Evolutionary conservation across 1,284 basidiomycete genomes (phyloP).

Genomic region (Cutaneotrichosporon curvatum): DNA sequence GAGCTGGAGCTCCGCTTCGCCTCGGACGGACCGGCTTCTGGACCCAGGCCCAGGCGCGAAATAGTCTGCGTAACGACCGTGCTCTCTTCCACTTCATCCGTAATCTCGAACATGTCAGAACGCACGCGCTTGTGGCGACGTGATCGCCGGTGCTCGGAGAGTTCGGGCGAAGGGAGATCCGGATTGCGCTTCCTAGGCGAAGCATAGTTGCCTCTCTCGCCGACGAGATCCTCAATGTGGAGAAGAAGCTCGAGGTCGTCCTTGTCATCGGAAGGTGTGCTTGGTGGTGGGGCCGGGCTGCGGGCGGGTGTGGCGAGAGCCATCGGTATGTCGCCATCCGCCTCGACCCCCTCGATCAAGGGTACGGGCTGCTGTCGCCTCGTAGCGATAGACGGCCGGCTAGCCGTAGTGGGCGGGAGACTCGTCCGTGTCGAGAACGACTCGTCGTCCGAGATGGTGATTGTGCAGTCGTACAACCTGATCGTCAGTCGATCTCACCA

Average conservation of each 20-base stretch:
- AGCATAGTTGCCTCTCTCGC: conserved; percentile 9
- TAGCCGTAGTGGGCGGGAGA: no score
- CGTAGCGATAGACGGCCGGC: no score
- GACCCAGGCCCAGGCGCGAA: conserved; percentile 13
- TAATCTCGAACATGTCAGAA: conserved; percentile 46
- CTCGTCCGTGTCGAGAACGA: not conserved
- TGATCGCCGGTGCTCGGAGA: conserved; percentile 21
- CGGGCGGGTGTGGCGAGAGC: not conserved
- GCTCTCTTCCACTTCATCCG: conserved; percentile 44
- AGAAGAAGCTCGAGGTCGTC: conserved; percentile 26
- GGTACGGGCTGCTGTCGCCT: conserved; percentile 2
- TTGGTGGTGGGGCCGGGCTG: not conserved
- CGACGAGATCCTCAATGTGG: conserved; percentile 35
- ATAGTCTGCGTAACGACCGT: conserved; percentile 30
- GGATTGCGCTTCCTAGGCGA: not conserved
- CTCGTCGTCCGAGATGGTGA: conserved; percentile 42
- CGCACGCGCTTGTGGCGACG: conserved; percentile 22
- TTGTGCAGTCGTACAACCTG: conserved; percentile 49
- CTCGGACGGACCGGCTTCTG: not conserved
- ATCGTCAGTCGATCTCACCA: not conserved
- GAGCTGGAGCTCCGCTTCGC: not conserved
- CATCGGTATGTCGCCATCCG: conserved; percentile 14
- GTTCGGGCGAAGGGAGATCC: conserved; percentile 3
- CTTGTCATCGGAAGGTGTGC: not conserved
- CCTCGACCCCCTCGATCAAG: conserved; percentile 5